Evolutionary conservation across 2,329 filamentous ascomycete species (phyloP).

Genomic region (Pseudocercospora musae): DNA sequence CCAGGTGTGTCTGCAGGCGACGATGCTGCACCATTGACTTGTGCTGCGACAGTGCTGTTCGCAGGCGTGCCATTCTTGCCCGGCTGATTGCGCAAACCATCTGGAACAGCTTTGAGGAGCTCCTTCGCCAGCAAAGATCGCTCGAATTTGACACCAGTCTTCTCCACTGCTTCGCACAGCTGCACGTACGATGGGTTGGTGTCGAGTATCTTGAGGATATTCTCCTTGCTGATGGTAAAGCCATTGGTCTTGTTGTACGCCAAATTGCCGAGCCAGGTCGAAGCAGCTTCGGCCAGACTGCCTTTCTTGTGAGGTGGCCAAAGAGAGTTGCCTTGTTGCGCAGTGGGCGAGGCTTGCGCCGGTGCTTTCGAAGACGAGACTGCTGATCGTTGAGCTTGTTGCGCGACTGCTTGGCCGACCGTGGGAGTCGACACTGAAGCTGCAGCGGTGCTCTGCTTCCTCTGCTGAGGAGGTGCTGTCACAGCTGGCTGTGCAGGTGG

Average conservation of each 20-base stretch:
- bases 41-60: slow-evolving; percentile 13
- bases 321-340: slow-evolving; percentile 35
- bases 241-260: slow-evolving; percentile 45
- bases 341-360: background rate
- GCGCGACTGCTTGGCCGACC: background rate
- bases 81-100: slow-evolving; percentile 31
- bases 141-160: slow-evolving; percentile 49
- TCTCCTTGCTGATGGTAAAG: slow-evolving; percentile 38
- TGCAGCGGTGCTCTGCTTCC: background rate
- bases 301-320: slow-evolving; percentile 54
- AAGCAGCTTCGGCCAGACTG: slow-evolving; percentile 50
- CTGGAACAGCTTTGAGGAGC: slow-evolving; percentile 47
- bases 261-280: slow-evolving; percentile 44
- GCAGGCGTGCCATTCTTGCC: slow-evolving; percentile 19
- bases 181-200: slow-evolving; percentile 55
- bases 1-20: slow-evolving; percentile 6
- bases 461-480: slow-evolving; percentile 4
- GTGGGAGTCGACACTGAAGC: background rate
- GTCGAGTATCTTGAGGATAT: slow-evolving; percentile 49
- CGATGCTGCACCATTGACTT: slow-evolving; percentile 10
- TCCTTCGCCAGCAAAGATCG: slow-evolving; percentile 53
- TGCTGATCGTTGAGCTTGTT: background rate
- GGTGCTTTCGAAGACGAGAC: background rate
- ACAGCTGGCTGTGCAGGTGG: slow-evolving; percentile 2
- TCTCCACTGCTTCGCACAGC: slow-evolving; percentile 54